Evolutionary conservation across 2,329 filamentous ascomycete species (phyloP), one percentile per base, ranked within the genome.

Genomic region (Beauveria medogensis): DNA sequence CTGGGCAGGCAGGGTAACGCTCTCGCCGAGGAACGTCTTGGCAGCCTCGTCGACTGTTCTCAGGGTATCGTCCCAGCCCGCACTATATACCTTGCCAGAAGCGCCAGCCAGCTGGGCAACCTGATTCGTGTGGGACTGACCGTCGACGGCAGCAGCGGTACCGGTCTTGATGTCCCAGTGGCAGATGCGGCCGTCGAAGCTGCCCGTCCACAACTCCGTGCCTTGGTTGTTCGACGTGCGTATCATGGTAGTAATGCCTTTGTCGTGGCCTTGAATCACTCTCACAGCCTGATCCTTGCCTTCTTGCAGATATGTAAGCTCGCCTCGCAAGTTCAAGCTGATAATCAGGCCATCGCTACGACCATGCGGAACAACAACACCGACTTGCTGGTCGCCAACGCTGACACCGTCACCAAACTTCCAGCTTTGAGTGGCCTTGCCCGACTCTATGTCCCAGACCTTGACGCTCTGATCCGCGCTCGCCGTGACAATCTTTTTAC

Each of bases 381-480:
- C 94, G 37, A 97, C 91, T 72, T 99, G 94, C 74, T 99, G 94
- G 71, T 97, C 83, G 3, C 82, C 81, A 43, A 97, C 80, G 70
- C 84, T 91, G 63, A 87, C 82, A 18, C 87, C 87, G 47, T 92
- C 88, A 24, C 92, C 92, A 71, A 97, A 83, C 65, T 84, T 84
- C 94, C 94, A 99, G 28, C 84, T 90, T 72, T 95, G 90, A 8
- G 88, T 79, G 22, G 84, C 84, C 70, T 89, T 89, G 40, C 89
- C 91, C 16, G 86, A 80, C 70, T 96, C 91, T 2, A 85, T 86
- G 69, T 97, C 92, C 94, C 94, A 99, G 28, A 97, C 82, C 73
- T 92, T 92, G 60, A 99, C 90, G 0, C 92, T 97, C 76, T 94
- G 91, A 72, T 99, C 94, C 9, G 91, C 93, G 69, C 92, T 96